Evolutionary conservation across 306 rosid species (phyloP), one percentile per base, ranked within the genome.

Genomic region (Spatholobus suberectus): DNA sequence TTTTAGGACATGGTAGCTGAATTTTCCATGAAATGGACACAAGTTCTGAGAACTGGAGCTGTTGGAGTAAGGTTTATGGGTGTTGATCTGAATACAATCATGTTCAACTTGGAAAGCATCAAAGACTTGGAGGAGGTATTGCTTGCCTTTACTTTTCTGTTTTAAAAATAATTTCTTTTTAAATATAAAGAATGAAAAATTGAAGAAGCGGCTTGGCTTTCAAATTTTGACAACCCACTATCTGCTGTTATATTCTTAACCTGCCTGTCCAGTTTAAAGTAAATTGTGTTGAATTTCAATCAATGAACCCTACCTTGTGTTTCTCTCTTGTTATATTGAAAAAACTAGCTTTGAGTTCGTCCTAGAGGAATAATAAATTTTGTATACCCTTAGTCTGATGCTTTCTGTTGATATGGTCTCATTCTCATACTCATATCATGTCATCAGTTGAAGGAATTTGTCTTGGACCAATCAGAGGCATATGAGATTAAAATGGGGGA

Each of bases 401-500:
- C 9, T 38, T 47, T 5, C 24, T 41, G 12, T 75, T 44, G 43
- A 65, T 73, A 8, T 29, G 18, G 18, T 76, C 72, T 78, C 63
- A 69, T 47, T 76, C 72, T 78, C 63, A 69, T 47, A 21, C 5
- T 81, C 67, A 2, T 80, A 58, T 49, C 23, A 29, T 70, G 71
- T 37, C 23, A 41, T 24, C 93, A 96, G 99, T 75, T 96, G 91
- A 96, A 90, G 90, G 97, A 93, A 83, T 96, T 92, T 57, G 86
- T 91, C 81, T 89, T 90, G 46, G 84, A 74, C 59, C 97, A 96
- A 84, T 76, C 93, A 59, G 98, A 93, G 73, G 94, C 99, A 1
- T 93, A 93, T 6, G 99, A 96, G 88, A 70, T 96, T 8, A 93
- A 93, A 87, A 86, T 96, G 44, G 99, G 98, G 71, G 94, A 96